These are phyloP conservation scores for Serendipita sp. DNA, from an alignment of 768 basidiomycete genomes.

Conservation along the genomic window DNA sequence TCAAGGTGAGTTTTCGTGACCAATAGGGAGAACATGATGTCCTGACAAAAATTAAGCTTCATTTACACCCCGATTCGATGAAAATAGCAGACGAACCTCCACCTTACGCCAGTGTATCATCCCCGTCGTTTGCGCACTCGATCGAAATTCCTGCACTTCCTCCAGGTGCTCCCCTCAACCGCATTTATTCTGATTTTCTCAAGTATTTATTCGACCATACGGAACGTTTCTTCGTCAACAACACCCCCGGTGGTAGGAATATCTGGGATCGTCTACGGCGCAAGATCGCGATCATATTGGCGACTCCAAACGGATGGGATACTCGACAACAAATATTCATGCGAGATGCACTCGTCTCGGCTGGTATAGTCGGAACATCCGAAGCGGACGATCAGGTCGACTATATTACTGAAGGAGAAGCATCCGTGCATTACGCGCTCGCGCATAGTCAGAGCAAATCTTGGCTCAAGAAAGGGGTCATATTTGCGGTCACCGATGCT, in stretches of 20 bases:
- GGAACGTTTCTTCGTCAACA: conserved; percentile 27
- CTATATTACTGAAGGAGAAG: conserved; percentile 38
- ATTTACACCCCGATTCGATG: neutral
- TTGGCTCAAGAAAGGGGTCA: conserved; percentile 16
- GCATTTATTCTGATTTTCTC: conserved; percentile 35
- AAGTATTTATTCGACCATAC: conserved; percentile 29
- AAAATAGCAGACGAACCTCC: neutral
- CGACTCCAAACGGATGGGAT: conserved; percentile 35
- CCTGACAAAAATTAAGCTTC: neutral
- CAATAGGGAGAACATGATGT: neutral
- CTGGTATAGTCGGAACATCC: conserved; percentile 23
- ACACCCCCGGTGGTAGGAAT: conserved; percentile 6
- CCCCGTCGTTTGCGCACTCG: neutral
- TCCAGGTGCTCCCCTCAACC: conserved; percentile 22
- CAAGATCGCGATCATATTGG: conserved; percentile 26
- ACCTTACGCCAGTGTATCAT: neutral
- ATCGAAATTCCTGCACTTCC: conserved; percentile 28
- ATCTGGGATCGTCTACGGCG: conserved; percentile 1
- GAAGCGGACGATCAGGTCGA: conserved; percentile 24
- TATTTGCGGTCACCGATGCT: conserved; percentile 32
- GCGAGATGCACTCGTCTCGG: conserved; percentile 27
- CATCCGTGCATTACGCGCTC: conserved; percentile 33
- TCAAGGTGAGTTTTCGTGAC: neutral
- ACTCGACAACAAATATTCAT: conserved; percentile 28
- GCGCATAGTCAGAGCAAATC: conserved; percentile 20